phyloP scores from a whole-genome alignment of 2,329 filamentous ascomycete genomes.

The Alternaria alternata region DNA sequence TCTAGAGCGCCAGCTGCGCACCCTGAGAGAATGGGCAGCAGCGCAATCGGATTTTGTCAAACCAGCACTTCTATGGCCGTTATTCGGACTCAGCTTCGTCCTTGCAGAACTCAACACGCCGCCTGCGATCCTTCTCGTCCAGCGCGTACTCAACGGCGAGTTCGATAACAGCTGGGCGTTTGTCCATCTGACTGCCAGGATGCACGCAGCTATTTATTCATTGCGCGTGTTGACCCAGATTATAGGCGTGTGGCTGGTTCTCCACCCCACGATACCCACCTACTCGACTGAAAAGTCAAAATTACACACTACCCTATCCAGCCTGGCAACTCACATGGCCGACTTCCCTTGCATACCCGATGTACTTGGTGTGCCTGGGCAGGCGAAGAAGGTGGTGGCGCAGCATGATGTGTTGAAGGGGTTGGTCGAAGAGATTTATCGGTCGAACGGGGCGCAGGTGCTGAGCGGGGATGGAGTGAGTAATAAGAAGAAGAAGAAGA shows the following conservation, averaged over 20 bases:
- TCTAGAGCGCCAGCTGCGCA: constrained; percentile 24
- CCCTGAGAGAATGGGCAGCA: constrained; percentile 27
- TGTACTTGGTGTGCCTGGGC: constrained; percentile 37
- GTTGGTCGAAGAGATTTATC: constrained; percentile 41
- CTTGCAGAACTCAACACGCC: constrained; percentile 31
- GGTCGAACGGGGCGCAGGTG: constrained; percentile 31
- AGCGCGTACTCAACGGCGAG: constrained; percentile 37
- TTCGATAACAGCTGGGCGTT: constrained; percentile 49
- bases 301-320: constrained; percentile 5
- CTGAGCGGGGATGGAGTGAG: constrained; percentile 21
- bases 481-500: constrained; percentile 36
- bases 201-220: constrained; percentile 55
- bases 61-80: constrained; percentile 31
- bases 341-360: constrained; percentile 36
- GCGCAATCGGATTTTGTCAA: constrained; percentile 10
- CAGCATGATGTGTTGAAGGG: constrained; percentile 26
- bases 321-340: constrained; percentile 26
- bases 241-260: constrained; percentile 31
- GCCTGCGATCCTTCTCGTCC: constrained; percentile 24
- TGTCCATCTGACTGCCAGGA: constrained; percentile 51
- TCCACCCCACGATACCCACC: not conserved
- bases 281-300: not conserved
- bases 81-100: constrained; percentile 35
- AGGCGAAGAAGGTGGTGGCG: constrained; percentile 20
- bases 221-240: constrained; percentile 54